Base-by-base conservation (phyloP, 1,139 yeast species). In the Keqinozyma sinolaborantium region DNA sequence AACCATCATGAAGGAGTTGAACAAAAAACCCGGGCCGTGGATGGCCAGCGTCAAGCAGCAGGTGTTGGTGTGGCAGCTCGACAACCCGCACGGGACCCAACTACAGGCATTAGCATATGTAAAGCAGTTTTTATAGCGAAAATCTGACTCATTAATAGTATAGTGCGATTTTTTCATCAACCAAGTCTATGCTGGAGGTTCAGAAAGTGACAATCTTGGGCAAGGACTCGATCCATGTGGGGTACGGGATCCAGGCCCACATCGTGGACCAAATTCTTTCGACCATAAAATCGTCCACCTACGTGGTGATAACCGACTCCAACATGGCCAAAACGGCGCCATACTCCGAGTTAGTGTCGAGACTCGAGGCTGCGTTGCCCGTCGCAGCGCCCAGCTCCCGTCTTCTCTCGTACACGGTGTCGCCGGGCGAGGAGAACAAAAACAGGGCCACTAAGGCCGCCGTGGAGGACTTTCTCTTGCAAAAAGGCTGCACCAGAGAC, bases 401-500 rank as follows among this genome's bases (percentile, higher is more conserved):
- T 42, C 60, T 94, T 25, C 64, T 94, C 35, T 69, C 78, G 15
- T 90, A 83, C 55, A 69, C 73, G 10, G 86, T 94, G 14, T 70
- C 95, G 5, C 98, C 98, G 0, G 99, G 99, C 29, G 99, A 94
- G 58, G 79, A 87, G 34, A 83, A 85, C 57, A 94, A 94, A 64
- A 83, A 77, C 41, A 74, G 98, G 45, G 78, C 77, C 33, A 88
- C 96, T 26, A 94, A 94, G 59, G 97, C 95, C 16, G 81, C 79
- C 14, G 90, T 94, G 37, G 99, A 94, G 62, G 98, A 94, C 61
- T 92, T 74, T 60, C 65, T 94, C 53, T 72, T 94, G 43, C 53
- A 64, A n/a, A 65, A 86, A 50, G 95, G 95, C 16, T 94, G 99
- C 60, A 92, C 97, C 16, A 77, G 98, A 60, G 99, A 94, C 55